Conservation (phyloP, 2,329 filamentous ascomycete species). For the Cercospora brassicicola region DNA sequence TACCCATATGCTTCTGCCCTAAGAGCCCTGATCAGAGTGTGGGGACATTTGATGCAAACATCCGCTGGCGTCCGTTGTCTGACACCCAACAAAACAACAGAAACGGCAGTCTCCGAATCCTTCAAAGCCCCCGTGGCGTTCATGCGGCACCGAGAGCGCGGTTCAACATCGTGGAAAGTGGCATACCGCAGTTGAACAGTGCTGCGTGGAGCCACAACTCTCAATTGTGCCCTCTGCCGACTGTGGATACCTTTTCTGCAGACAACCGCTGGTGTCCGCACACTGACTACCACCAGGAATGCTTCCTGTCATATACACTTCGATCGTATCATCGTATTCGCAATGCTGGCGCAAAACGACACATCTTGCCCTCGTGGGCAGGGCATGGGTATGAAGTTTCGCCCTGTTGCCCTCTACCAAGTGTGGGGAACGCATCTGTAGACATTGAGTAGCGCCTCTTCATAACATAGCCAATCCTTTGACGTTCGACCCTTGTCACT, state of each 20-base stretch:
- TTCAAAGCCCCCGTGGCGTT: background rate
- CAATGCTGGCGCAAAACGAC: background rate
- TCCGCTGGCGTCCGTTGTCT: background rate
- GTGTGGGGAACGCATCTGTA: background rate
- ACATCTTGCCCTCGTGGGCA: background rate
- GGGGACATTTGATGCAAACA: background rate
- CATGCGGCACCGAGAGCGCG: background rate
- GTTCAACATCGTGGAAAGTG: background rate
- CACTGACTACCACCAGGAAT: background rate
- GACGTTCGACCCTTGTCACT: background rate
- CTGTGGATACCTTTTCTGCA: background rate
- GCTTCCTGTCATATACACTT: background rate
- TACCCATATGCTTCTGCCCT: background rate
- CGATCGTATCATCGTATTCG: background rate
- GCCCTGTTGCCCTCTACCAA: background rate
- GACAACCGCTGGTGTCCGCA: background rate
- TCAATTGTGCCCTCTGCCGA: background rate
- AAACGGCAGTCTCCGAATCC: background rate
- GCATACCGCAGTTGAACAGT: background rate
- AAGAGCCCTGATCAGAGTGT: background rate
- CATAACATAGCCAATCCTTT: background rate
- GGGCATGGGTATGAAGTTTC: background rate
- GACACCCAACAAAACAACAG: background rate
- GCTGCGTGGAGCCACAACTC: background rate
- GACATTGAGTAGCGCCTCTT: background rate